A percentile compares a stretch with the other conserved stretches of the same genome.
Conservation (phyloP, 2,329 filamentous ascomycete genomes). For the Chaetomiaceae sp. region DNA sequence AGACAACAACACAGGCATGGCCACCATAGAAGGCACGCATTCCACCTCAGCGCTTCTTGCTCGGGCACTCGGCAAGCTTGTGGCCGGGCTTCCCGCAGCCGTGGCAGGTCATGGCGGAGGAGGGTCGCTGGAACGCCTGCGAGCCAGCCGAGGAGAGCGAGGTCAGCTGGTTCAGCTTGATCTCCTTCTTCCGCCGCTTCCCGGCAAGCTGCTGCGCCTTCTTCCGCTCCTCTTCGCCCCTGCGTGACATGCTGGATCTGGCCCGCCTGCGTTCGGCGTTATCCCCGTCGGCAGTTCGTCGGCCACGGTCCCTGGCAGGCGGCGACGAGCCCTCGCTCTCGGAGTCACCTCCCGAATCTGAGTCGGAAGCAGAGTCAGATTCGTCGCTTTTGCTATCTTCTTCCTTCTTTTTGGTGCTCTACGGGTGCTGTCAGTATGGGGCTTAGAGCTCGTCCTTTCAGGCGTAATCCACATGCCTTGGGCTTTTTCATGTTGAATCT, state of each 20-base stretch:
- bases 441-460: too few relatives aligned
- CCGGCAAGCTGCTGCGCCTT: slow-evolving; percentile 48
- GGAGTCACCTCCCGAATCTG: slow-evolving; percentile 35
- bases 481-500: slow-evolving; percentile 31
- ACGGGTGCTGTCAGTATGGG: slow-evolving; percentile 6
- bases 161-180: slow-evolving; percentile 57
- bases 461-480: slow-evolving; percentile 21
- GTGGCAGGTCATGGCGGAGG: slow-evolving; percentile 46
- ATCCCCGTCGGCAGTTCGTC: slow-evolving; percentile 6
- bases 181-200: slow-evolving; percentile 57
- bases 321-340: slow-evolving; percentile 23
- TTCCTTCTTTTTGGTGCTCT: slow-evolving; percentile 7
- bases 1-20: neutral
- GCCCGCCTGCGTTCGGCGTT: slow-evolving; percentile 13
- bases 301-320: slow-evolving; percentile 22
- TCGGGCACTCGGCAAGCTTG: slow-evolving; percentile 50
- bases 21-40: slow-evolving; percentile 4
- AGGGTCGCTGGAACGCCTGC: slow-evolving; percentile 22
- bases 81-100: slow-evolving; percentile 58
- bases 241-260: slow-evolving; percentile 27
- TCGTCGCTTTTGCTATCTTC: slow-evolving; percentile 11
- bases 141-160: slow-evolving; percentile 48
- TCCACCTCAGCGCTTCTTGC: slow-evolving; percentile 20
- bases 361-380: slow-evolving; percentile 11
- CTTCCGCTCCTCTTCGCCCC: slow-evolving; percentile 42